Conservation (phyloP, 331 rosid genomes). For the Pyracantha coccinea region DNA sequence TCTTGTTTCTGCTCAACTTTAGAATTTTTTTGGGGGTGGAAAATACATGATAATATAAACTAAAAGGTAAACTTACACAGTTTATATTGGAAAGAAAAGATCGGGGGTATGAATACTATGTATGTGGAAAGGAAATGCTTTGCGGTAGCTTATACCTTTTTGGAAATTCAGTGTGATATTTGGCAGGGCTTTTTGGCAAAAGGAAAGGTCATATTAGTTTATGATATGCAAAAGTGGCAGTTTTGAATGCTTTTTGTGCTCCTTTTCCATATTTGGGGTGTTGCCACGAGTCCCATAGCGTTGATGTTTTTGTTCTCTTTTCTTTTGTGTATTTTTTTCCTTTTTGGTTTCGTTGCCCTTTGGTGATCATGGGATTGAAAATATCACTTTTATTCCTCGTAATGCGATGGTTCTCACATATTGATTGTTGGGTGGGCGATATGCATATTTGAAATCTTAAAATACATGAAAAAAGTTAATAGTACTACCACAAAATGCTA, state of each 20-base stretch:
- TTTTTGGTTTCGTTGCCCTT: neutral
- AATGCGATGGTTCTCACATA: slow-evolving; percentile 4
- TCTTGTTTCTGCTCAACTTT: neutral
- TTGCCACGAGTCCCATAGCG: slow-evolving; percentile 44
- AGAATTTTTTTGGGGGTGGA: neutral
- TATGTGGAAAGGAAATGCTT: neutral
- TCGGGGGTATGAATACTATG: neutral
- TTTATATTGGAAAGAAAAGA: neutral
- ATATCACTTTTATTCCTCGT: slow-evolving; percentile 12
- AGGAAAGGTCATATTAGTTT: neutral
- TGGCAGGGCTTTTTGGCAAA: neutral
- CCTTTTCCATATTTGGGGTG: slow-evolving; percentile 32
- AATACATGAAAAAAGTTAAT: neutral
- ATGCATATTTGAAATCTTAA: neutral
- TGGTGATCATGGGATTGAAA: neutral
- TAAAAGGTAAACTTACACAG: neutral
- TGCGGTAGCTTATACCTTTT: slow-evolving; percentile 20
- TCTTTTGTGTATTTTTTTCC: neutral
- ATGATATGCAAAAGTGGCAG: slow-evolving; percentile 13
- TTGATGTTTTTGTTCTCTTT: neutral
- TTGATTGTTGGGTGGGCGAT: neutral
- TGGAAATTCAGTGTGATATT: slow-evolving; percentile 12
- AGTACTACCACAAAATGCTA: slow-evolving; percentile 16
- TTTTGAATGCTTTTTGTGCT: slow-evolving; percentile 11
- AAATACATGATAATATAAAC: neutral